A percentile compares a stretch with the other conserved stretches of the same genome.
Conservation (phyloP, 495 filamentous ascomycete species). For the Hypoxylon lienhwacheense region DNA sequence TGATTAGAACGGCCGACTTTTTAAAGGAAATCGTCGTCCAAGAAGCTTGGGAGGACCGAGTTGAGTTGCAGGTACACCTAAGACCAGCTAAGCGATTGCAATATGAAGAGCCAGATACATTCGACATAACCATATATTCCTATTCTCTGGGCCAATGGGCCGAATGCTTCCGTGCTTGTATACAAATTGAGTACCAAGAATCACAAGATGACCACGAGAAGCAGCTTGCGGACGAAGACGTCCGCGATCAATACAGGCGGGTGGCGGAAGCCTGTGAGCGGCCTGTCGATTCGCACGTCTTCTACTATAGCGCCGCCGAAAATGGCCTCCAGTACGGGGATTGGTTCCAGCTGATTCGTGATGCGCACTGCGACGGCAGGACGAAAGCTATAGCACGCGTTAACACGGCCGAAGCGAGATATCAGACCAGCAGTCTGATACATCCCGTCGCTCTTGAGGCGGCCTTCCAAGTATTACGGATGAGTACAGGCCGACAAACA, state of each 20-base stretch:
- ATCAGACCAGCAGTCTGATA: slow-evolving; percentile 37
- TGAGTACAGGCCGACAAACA: slow-evolving; percentile 18
- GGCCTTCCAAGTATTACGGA: slow-evolving; percentile 40
- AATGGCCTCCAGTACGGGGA: slow-evolving; percentile 35
- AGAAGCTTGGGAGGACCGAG: slow-evolving; percentile 32
- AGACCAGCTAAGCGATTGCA: slow-evolving; percentile 30
- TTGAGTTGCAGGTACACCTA: slow-evolving; percentile 40
- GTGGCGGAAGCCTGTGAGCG: slow-evolving; percentile 20
- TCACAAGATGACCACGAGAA: slow-evolving; percentile 35
- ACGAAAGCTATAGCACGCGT: slow-evolving; percentile 25
- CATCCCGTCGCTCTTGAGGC: slow-evolving; percentile 47
- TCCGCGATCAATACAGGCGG: slow-evolving; percentile 4
- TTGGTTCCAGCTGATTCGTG: slow-evolving; percentile 34
- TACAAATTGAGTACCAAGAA: slow-evolving; percentile 37
- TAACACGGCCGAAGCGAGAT: slow-evolving; percentile 23
- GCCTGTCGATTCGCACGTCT: slow-evolving; percentile 26
- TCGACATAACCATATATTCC: slow-evolving; percentile 35
- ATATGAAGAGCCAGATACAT: slow-evolving; percentile 32
- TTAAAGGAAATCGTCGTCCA: slow-evolving; percentile 39
- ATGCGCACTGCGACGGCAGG: slow-evolving; percentile 36
- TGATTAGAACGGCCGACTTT: slow-evolving; percentile 41
- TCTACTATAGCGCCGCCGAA: slow-evolving; percentile 34
- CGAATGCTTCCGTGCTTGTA: slow-evolving; percentile 38
- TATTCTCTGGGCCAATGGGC: slow-evolving; percentile 30
- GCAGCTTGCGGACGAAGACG: slow-evolving; percentile 9